Percentiles rank a stretch among this genome's conserved stretches.
Evolutionary conservation across 495 filamentous ascomycete species (phyloP).

Genomic region (Hyaloscypha finlandica): DNA sequence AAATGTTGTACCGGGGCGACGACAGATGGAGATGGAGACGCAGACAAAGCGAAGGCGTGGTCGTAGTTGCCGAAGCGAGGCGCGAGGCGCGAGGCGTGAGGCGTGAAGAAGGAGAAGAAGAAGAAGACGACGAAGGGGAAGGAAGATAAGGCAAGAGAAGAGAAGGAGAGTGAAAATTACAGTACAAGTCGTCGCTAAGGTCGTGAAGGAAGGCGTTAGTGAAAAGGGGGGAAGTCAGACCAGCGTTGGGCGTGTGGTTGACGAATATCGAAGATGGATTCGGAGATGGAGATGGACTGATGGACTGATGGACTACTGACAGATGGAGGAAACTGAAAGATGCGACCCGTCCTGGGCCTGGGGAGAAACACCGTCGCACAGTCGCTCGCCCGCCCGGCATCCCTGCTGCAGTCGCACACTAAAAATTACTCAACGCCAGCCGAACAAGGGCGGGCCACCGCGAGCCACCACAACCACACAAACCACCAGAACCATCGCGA

Average conservation of each 20-base stretch:
- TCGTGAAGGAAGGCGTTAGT: constrained; percentile 14
- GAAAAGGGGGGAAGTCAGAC: constrained; percentile 10
- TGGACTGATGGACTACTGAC: too few species aligned
- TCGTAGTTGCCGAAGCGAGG: not conserved
- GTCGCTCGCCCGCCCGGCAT: too few species aligned
- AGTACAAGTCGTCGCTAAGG: constrained; percentile 6
- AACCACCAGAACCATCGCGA: too few species aligned
- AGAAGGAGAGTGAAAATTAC: constrained; percentile 6
- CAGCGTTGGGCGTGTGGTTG: not conserved
- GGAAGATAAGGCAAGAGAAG: constrained; percentile 5
- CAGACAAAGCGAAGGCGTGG: not conserved
- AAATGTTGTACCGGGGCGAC: not conserved
- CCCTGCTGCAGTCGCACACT: too few species aligned
- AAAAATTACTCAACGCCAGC: too few species aligned
- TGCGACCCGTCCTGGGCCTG: too few species aligned
- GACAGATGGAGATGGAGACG: constrained; percentile 1
- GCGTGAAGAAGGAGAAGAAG: constrained; percentile 9
- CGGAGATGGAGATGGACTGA: not conserved
- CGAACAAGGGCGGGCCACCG: too few species aligned
- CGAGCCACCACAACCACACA: too few species aligned
- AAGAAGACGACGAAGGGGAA: constrained; percentile 5
- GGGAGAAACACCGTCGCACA: too few species aligned
- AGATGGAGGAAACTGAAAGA: too few species aligned
- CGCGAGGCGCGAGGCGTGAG: not conserved
- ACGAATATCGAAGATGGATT: not conserved